Evolutionary conservation across 2,329 filamentous ascomycete genomes (phyloP), one percentile per base, ranked within the genome.

Genomic region (Trichoderma simmonsii): DNA sequence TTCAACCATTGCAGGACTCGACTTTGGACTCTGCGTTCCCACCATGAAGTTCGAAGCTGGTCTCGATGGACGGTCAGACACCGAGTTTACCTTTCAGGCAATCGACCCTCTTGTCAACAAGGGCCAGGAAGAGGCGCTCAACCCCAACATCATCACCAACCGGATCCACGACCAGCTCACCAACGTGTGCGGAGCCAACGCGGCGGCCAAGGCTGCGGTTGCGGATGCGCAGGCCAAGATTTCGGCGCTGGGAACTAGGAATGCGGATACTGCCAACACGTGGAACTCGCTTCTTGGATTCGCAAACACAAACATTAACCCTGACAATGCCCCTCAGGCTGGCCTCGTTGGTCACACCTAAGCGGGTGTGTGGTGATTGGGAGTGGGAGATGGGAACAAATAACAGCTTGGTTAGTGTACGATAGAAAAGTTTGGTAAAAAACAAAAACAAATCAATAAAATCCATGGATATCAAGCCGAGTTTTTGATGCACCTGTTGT

Each of bases 61-160:
- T 6, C 65, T 68, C n/a, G 14, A 68, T 26, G 65, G 65, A 30
- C 65, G 65, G 8, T 59, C 54, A 4, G 34, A 43, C 32, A 68
- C 51, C 8, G 65, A 68, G 65, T 68, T 68, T 21, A 68, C 65
- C 51, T 68, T 68, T 15, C 65, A 68, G 18, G 65, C 65, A 1
- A 59, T 68, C 12, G 65, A 68, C 14, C 65, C 65, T 18, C 65
- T 68, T 8, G 65, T 68, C 34, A 68, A 68, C 65, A 68, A 68
- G 26, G 65, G 65, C 6, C 65, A 68, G 6, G 15, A 68, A 12
- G 65, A 68, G 34, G 65, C 65, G 4, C 65, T 68, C 32, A 68
- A 68, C 54, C 65, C 65, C 32, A 68, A 68, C 34, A 68, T 68
- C 54, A 68, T 68, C 54, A 68, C 65, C 32, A 68, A 68, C 51